Conservation (phyloP, 768 basidiomycete genomes). For the Chalciporus piperatus region DNA sequence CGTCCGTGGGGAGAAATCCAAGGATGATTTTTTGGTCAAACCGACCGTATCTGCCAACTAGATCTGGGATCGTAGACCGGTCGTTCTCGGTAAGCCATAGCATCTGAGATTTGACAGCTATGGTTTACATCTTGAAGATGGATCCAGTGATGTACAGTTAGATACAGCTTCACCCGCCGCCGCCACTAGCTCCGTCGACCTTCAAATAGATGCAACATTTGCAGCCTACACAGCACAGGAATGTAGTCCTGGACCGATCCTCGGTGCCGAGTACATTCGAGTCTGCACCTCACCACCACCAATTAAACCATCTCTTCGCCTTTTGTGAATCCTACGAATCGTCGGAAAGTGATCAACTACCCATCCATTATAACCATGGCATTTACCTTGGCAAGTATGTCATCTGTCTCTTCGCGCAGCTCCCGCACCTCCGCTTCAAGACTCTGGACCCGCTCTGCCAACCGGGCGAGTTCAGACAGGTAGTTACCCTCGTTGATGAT, state of each 20-base stretch:
- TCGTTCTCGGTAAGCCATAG: not conserved
- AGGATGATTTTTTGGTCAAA: slow-evolving; percentile 20
- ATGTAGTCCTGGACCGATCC: too few species aligned
- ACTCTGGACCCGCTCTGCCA: slow-evolving; percentile 39
- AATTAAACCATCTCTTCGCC: too few species aligned
- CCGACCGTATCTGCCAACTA: not conserved
- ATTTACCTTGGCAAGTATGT: too few species aligned
- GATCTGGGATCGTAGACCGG: not conserved
- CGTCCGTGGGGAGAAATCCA: slow-evolving; percentile 57
- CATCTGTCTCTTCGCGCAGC: slow-evolving; percentile 40
- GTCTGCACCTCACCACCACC: too few species aligned
- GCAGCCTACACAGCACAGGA: too few species aligned
- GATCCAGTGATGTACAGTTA: not conserved
- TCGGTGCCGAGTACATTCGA: too few species aligned
- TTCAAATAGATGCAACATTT: not conserved
- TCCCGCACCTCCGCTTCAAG: slow-evolving; percentile 41
- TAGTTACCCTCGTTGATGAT: slow-evolving; percentile 43
- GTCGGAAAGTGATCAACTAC: too few species aligned
- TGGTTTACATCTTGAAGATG: not conserved
- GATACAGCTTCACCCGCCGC: too few species aligned
- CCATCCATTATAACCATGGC: too few species aligned
- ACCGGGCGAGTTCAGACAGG: slow-evolving; percentile 40
- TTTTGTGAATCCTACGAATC: too few species aligned
- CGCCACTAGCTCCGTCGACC: not conserved
- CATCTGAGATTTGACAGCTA: not conserved